Evolutionary conservation across 1,284 basidiomycete species (phyloP).

Genomic region (Puccinia hordei): DNA sequence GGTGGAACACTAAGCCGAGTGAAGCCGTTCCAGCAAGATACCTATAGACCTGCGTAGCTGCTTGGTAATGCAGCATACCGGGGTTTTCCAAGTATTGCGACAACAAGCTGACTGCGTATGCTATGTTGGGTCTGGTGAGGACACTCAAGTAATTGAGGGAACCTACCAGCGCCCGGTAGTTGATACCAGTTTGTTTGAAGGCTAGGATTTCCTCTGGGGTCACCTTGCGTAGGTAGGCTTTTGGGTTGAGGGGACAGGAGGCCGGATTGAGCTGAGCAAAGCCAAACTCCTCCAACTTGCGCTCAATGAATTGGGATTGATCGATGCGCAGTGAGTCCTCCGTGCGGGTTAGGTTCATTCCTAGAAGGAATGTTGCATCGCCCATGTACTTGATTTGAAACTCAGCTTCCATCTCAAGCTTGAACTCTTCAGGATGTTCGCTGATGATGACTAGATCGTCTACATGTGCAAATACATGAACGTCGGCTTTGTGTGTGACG

Average conservation of each 20-base stretch:
- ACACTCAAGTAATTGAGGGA: conserved; percentile 10
- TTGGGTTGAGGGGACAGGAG: background rate
- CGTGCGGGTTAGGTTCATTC: background rate
- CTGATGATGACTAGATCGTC: conserved; percentile 17
- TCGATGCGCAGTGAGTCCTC: background rate
- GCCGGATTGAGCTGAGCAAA: background rate
- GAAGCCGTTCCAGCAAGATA: background rate
- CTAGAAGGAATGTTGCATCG: background rate
- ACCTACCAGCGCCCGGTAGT: background rate
- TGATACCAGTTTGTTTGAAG: background rate
- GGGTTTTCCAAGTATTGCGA: conserved; percentile 11
- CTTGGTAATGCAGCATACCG: background rate
- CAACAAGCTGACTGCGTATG: background rate
- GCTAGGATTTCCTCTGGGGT: background rate
- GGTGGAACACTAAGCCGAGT: background rate
- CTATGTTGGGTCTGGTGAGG: background rate
- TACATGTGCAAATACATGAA: background rate
- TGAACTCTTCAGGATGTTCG: background rate
- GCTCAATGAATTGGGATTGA: background rate
- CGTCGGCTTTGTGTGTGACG: too few relatives aligned
- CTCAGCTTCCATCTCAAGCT: background rate
- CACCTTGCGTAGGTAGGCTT: background rate
- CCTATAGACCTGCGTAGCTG: background rate
- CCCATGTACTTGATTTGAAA: conserved; percentile 17
- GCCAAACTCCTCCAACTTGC: background rate